phyloP scores from a whole-genome alignment of 768 basidiomycete genomes.

The Hemileccinum rubropunctum region DNA sequence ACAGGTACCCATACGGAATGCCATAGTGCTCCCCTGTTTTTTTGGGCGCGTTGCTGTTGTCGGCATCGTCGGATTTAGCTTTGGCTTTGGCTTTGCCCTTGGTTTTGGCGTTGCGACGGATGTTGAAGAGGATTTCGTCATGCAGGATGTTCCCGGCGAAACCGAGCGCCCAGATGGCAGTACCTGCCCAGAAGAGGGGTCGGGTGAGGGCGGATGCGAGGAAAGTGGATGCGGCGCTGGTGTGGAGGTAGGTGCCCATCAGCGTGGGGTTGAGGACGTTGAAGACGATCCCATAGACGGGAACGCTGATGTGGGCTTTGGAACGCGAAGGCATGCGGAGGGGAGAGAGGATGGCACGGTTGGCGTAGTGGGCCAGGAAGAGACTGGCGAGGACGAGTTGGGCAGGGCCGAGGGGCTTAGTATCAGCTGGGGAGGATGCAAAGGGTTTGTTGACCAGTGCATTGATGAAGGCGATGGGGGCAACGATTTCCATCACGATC shows the following conservation, averaged over 20 bases:
- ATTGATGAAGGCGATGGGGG: conserved; percentile 54
- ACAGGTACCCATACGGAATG: conserved; percentile 78
- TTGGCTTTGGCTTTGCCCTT: conserved; percentile 31
- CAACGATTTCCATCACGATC: conserved; percentile 75
- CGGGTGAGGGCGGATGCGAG: conserved; percentile 33
- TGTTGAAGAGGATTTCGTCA: conserved; percentile 84
- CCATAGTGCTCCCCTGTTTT: conserved; percentile 57
- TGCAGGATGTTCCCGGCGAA: conserved; percentile 80
- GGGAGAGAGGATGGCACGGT: conserved; percentile 79
- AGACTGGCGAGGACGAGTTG: conserved; percentile 52
- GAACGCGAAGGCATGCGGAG: conserved; percentile 79
- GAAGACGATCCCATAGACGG: conserved; percentile 55
- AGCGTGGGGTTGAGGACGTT: conserved; percentile 72
- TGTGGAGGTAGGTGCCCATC: conserved; percentile 68
- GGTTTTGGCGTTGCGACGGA: conserved; percentile 62
- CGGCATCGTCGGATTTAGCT: conserved; percentile 25
- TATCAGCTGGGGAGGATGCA: conserved; percentile 31
- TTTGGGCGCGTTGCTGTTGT: conserved; percentile 21
- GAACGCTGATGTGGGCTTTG: conserved; percentile 66
- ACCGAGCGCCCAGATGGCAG: conserved; percentile 67
- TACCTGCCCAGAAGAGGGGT: conserved; percentile 58
- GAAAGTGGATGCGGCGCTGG: conserved; percentile 46
- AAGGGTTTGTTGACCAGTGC: conserved; percentile 50
- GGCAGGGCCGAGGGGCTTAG: conserved; percentile 34
- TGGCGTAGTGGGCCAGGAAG: conserved; percentile 76